Conservation (phyloP, 2,329 filamentous ascomycete genomes). For the Monosporascus cannonballus region DNA sequence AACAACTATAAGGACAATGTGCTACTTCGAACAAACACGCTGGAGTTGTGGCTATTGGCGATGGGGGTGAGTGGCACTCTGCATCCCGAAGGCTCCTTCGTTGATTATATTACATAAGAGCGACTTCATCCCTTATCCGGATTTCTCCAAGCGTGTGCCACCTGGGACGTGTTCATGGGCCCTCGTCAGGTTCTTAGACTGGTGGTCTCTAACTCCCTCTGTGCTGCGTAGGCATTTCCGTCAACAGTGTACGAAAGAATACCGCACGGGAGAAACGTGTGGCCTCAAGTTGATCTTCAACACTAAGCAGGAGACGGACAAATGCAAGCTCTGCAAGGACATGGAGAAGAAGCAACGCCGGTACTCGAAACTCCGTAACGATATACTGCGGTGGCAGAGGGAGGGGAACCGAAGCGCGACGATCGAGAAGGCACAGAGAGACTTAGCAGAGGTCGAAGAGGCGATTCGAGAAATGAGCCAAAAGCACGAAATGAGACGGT, state of each 20-base stretch:
- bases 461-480: slow-evolving; percentile 48
- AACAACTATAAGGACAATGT: slow-evolving; percentile 54
- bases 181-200: no score
- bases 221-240: slow-evolving; percentile 56
- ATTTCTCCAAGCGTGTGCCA: no score
- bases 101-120: background rate
- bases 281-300: slow-evolving; percentile 84
- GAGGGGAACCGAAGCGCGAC: slow-evolving; percentile 70
- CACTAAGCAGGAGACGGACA: slow-evolving; percentile 55
- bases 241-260: slow-evolving; percentile 89
- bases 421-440: slow-evolving; percentile 63
- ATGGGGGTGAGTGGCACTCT: slow-evolving; percentile 52
- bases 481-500: slow-evolving; percentile 33
- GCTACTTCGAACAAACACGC: slow-evolving; percentile 88
- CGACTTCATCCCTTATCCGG: no score
- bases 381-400: slow-evolving; percentile 69
- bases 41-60: slow-evolving; percentile 88
- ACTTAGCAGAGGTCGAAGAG: slow-evolving; percentile 59
- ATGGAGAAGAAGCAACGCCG: slow-evolving; percentile 79
- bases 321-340: slow-evolving; percentile 83
- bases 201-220: background rate
- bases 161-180: no score
- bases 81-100: background rate
- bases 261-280: slow-evolving; percentile 93
- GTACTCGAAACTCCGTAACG: slow-evolving; percentile 65